Conservation (phyloP, 768 basidiomycete species). For the Leccinum disarticulatum region DNA sequence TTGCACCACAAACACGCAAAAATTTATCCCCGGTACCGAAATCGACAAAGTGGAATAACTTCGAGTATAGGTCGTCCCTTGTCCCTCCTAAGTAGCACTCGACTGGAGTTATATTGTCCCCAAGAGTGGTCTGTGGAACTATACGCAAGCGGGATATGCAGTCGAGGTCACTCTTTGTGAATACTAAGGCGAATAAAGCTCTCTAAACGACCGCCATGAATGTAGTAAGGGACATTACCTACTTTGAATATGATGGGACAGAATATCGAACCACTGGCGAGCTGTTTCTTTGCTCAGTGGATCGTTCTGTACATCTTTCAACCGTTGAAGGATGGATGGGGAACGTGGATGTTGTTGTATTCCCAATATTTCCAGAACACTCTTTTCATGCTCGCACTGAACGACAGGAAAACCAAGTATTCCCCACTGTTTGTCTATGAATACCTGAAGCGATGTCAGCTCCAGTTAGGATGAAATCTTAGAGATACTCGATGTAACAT, state of each 20-base stretch:
- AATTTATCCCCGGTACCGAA: slow-evolving; percentile 84
- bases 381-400: too few relatives aligned
- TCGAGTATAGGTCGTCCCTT: slow-evolving; percentile 61
- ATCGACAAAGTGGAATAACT: too few relatives aligned
- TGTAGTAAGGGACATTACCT: slow-evolving; percentile 16
- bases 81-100: slow-evolving; percentile 62
- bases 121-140: slow-evolving; percentile 53
- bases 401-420: too few relatives aligned
- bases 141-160: slow-evolving; percentile 57
- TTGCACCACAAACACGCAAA: slow-evolving; percentile 79
- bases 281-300: slow-evolving; percentile 55
- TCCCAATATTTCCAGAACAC: too few relatives aligned
- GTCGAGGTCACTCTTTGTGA: slow-evolving; percentile 50
- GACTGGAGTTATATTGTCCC: slow-evolving; percentile 46
- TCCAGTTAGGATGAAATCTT: too few relatives aligned
- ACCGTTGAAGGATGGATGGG: slow-evolving; percentile 49
- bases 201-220: slow-evolving; percentile 42
- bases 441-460: too few relatives aligned
- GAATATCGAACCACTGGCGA: slow-evolving; percentile 58
- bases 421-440: too few relatives aligned
- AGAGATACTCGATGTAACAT: too few relatives aligned
- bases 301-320: slow-evolving; percentile 39
- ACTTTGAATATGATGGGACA: slow-evolving; percentile 61
- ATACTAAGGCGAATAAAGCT: slow-evolving; percentile 41
- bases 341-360: slow-evolving; percentile 53